Conservation (phyloP, 352 stramenopile genomes). For the Phytophthora citrophthora region DNA sequence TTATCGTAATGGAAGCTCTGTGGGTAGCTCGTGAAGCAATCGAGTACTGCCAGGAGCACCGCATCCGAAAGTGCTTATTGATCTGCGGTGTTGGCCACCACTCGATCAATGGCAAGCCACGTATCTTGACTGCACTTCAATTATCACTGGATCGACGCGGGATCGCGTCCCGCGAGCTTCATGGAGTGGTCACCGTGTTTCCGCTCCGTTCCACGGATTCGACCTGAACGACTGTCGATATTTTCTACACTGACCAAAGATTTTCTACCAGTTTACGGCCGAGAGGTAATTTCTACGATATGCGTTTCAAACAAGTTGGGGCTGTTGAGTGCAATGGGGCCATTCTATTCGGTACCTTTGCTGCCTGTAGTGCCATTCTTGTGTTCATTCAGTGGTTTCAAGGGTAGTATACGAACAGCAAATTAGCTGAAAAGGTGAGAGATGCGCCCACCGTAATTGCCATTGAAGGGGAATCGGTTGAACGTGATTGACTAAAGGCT, state of each 20-base stretch:
- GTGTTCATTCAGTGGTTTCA: conserved; percentile 13
- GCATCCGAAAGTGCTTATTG: conserved; percentile 65
- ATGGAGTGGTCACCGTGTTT: conserved; percentile 69
- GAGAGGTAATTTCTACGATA: conserved; percentile 12
- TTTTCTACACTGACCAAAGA: conserved; percentile 18
- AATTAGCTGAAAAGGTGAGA: conserved; percentile 10
- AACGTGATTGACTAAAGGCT: too few relatives aligned
- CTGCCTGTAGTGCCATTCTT: not conserved
- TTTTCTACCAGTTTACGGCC: conserved; percentile 22
- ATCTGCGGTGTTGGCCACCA: conserved; percentile 74
- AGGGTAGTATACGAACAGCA: conserved; percentile 4
- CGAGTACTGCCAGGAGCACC: conserved; percentile 60
- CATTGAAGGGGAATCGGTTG: not conserved
- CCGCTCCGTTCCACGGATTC: conserved; percentile 51
- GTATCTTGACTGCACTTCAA: conserved; percentile 64
- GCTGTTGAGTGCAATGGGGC: conserved; percentile 5
- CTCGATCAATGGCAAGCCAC: conserved; percentile 69
- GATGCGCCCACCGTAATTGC: not conserved
- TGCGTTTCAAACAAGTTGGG: conserved; percentile 22
- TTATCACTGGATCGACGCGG: conserved; percentile 64
- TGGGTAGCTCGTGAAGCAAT: conserved; percentile 65
- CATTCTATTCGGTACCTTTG: not conserved
- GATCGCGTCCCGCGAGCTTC: conserved; percentile 63
- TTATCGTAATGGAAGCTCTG: conserved; percentile 73
- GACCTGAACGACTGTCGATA: conserved; percentile 13